Conservation (phyloP, 2,329 filamentous ascomycete species). For the Fusarium sarcochroum region DNA sequence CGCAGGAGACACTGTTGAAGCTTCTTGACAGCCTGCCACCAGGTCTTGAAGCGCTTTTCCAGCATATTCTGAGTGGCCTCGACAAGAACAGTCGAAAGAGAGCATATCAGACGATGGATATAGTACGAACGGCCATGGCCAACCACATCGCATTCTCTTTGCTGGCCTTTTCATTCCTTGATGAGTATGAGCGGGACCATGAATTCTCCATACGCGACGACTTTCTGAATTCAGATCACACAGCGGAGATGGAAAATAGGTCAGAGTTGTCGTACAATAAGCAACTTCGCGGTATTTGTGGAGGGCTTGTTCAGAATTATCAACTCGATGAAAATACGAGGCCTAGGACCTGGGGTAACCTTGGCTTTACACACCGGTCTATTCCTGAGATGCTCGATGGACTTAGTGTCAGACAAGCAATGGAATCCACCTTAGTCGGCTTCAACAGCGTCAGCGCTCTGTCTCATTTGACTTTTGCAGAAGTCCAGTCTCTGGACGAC, state of each 20-base stretch:
- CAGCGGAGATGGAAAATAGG: background rate
- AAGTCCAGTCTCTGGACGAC: background rate
- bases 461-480: background rate
- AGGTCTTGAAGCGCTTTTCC: background rate
- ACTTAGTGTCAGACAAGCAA: background rate
- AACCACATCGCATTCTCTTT: background rate
- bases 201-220: background rate
- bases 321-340: fast-evolving
- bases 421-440: background rate
- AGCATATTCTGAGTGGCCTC: background rate
- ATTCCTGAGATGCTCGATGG: constrained; percentile 2
- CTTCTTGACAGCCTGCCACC: constrained; percentile 4
- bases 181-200: background rate
- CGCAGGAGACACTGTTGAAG: background rate
- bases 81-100: background rate
- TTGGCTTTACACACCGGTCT: constrained; percentile 9
- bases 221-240: background rate
- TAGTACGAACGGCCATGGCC: background rate
- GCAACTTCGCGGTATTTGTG: background rate
- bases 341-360: background rate
- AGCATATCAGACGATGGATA: background rate
- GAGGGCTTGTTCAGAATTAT: background rate
- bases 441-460: background rate
- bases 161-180: constrained; percentile 7
- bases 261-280: background rate